A percentile compares a stretch with the other conserved stretches of the same genome.
These are phyloP conservation scores for Phylloporus sp. DNA, from an alignment of 768 basidiomycete genomes.

Conservation along the genomic window DNA sequence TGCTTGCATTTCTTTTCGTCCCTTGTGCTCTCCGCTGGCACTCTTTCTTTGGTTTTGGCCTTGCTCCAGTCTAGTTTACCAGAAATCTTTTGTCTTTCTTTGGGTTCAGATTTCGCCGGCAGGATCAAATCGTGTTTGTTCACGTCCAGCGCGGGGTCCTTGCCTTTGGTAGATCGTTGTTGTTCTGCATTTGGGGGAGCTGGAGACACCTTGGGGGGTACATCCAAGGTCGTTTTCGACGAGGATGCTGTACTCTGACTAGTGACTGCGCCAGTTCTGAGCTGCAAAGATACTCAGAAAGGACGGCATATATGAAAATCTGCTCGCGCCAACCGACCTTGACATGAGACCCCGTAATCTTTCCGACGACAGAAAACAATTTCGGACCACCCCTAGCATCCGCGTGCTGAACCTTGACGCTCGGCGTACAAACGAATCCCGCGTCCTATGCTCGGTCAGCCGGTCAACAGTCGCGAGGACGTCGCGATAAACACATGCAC, in stretches of 20 bases:
- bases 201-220: conserved; percentile 10
- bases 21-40: conserved; percentile 2
- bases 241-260: conserved; percentile 29
- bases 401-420: conserved; percentile 26
- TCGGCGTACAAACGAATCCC: conserved; percentile 36
- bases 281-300: conserved; percentile 8
- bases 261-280: conserved; percentile 6
- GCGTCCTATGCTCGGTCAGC: conserved; percentile 36
- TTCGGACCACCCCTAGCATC: conserved; percentile 28
- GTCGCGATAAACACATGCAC: conserved; percentile 22
- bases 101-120: conserved; percentile 16
- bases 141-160: conserved; percentile 24
- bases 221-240: conserved; percentile 41
- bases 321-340: conserved; percentile 34
- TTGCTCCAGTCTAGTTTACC: conserved; percentile 64
- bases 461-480: background rate
- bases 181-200: conserved; percentile 12
- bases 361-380: conserved; percentile 32
- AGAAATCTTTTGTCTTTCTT: conserved; percentile 31
- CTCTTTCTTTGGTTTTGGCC: conserved; percentile 43
- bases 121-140: conserved; percentile 23
- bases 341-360: conserved; percentile 42
- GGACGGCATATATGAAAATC: background rate
- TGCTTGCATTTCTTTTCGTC: conserved; percentile 19
- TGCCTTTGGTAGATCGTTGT: conserved; percentile 18